A percentile compares a stretch with the other conserved stretches of the same genome.
phyloP scores from a whole-genome alignment of 345 rosid species.

The Kandelia obovata region DNA sequence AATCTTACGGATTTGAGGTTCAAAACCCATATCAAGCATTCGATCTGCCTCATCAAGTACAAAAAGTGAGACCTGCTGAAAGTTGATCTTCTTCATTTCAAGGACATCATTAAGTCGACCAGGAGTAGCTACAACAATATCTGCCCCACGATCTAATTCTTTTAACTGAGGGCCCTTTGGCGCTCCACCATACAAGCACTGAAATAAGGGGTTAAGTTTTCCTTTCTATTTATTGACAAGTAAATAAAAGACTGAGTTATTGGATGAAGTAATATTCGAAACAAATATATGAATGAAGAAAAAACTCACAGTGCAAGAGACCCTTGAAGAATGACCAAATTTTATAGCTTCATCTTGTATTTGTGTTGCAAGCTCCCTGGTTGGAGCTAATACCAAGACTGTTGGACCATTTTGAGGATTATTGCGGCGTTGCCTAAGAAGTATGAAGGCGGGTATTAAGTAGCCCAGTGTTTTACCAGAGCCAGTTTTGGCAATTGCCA shows the following conservation, averaged over 20 bases:
- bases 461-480: constrained; percentile 99
- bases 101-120: constrained; percentile 95
- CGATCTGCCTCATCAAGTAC: constrained; percentile 98
- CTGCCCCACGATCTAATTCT: constrained; percentile 85
- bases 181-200: constrained; percentile 99
- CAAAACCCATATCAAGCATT: constrained; percentile 99
- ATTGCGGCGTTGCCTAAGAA: constrained; percentile 58
- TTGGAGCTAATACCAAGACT: constrained; percentile 86
- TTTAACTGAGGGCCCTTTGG: constrained; percentile 81
- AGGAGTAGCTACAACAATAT: constrained; percentile 99
- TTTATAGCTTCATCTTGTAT: constrained; percentile 84
- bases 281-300: constrained; percentile 5
- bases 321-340: constrained; percentile 82
- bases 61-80: constrained; percentile 79
- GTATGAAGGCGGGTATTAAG: constrained; percentile 86
- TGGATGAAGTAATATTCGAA: constrained; percentile 11
- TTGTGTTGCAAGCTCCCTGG: constrained; percentile 96
- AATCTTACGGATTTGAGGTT: constrained; percentile 94
- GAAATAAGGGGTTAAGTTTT: constrained; percentile 16
- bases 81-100: constrained; percentile 76
- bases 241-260: constrained; percentile 13
- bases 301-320: constrained; percentile 80
- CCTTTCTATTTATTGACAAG: too few relatives aligned
- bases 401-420: constrained; percentile 86
- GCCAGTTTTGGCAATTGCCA: constrained; percentile 98